Conservation (phyloP, 306 rosid genomes). For the Casuarina cunninghamiana region DNA sequence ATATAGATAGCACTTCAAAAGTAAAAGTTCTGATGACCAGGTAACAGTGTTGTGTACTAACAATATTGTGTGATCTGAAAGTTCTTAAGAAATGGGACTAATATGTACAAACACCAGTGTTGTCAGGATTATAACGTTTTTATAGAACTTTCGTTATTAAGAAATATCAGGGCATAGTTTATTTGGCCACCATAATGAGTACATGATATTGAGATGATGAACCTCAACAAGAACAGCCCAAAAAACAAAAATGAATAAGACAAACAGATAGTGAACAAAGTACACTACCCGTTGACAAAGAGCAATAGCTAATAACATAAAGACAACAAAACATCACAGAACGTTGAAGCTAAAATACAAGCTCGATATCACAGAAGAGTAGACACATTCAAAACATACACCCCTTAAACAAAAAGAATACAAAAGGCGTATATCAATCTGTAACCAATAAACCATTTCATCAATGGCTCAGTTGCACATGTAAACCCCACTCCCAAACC, state of each 20-base stretch:
- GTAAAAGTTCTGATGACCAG: background rate
- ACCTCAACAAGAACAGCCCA: background rate
- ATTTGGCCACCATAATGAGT: background rate
- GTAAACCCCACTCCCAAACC: conserved; percentile 74
- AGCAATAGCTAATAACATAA: conserved; percentile 27
- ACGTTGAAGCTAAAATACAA: conserved; percentile 46
- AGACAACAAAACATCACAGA: conserved; percentile 32
- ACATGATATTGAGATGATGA: background rate
- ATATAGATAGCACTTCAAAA: background rate
- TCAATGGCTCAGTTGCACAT: conserved; percentile 66
- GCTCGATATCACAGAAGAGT: conserved; percentile 46
- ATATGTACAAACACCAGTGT: conserved; percentile 8
- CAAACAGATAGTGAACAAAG: conserved; percentile 16
- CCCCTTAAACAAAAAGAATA: conserved; percentile 26
- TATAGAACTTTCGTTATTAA: background rate
- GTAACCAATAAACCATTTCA: conserved; percentile 30
- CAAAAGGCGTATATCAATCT: conserved; percentile 32
- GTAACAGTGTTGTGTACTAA: background rate
- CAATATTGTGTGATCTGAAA: conserved; percentile 10
- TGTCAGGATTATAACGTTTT: background rate
- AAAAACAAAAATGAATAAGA: conserved; percentile 11
- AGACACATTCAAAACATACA: conserved; percentile 51
- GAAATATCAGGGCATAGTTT: background rate
- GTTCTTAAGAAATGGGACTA: conserved; percentile 13
- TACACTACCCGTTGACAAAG: conserved; percentile 29